Evolutionary conservation across 345 rosid species (phyloP), one percentile per base, ranked within the genome.

Genomic region (Ailanthus altissimus): DNA sequence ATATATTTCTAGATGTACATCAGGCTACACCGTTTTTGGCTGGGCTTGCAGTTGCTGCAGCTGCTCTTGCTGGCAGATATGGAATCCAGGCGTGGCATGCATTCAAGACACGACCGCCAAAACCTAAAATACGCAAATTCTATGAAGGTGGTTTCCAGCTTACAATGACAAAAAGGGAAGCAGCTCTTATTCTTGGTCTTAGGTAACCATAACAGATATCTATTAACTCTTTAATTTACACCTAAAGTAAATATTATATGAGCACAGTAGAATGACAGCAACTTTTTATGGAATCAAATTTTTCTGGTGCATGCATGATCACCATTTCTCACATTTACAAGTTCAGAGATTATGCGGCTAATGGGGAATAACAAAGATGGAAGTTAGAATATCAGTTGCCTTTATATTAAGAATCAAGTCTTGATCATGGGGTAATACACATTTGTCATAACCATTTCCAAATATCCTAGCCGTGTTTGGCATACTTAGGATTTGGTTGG

Each of bases 11-110:
- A 45, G 69, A 58, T 59, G 77, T 63, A 56, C 64, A 75, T 70
- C 88, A 90, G 95, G 91, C 92, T 40, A 88, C 93, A 70, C 97
- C 97, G 21, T 89, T 92, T 82, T 58, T 91, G 71, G 95, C 93
- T 65, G 97, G 97, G 43, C 83, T 86, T 76, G 93, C 97, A n/a
- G 88, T 92, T 77, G 95, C 95, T 43, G 90, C 91, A 25, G 90
- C 95, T 54, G 97, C 97, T 32, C 91, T 89, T 80, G 95, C 92
- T 54, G 91, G 97, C 75, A 89, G 83, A 77, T 92, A 89, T 72
- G 97, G 97, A 58, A 86, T 92, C 85, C 97, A 91, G 83, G 93
- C 97, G 42, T 92, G 97, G 97, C 93, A 92, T 72, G 86, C 97
- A 56, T 83, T 90, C 78, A 91, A 92, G 84, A 70, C 93, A 1